phyloP scores from a whole-genome alignment of 192 early-diverging fungal species.

The Coemansia sp. region DNA sequence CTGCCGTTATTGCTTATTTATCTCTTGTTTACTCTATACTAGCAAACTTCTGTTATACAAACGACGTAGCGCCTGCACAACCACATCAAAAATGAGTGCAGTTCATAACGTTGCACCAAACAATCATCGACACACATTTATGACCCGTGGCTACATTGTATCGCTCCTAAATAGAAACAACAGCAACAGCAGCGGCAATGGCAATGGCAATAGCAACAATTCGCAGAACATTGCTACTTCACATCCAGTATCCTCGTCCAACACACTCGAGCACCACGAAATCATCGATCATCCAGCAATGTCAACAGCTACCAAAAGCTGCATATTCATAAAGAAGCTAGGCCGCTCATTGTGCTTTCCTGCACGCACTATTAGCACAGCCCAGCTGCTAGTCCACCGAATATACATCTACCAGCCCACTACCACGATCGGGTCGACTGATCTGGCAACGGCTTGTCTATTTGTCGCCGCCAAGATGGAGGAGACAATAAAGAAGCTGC shows the following conservation, averaged over 20 bases:
- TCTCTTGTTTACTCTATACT: too few relatives aligned
- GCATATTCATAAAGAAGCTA: slow-evolving; percentile 42
- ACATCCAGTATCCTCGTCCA: not conserved
- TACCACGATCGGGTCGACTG: slow-evolving; percentile 14
- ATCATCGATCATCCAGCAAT: slow-evolving; percentile 32
- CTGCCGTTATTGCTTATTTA: too few relatives aligned
- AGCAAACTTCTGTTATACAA: too few relatives aligned
- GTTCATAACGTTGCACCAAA: not conserved
- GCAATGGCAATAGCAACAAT: slow-evolving; percentile 2
- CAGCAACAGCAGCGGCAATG: slow-evolving; percentile 7
- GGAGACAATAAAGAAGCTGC: slow-evolving; percentile 80
- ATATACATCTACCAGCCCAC: slow-evolving; percentile 33
- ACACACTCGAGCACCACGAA: slow-evolving; percentile 18
- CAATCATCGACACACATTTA: slow-evolving; percentile 23
- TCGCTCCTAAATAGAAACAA: slow-evolving; percentile 19
- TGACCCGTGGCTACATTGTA: slow-evolving; percentile 32
- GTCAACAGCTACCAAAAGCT: slow-evolving; percentile 32
- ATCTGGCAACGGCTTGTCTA: slow-evolving; percentile 63
- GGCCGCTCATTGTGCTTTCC: slow-evolving; percentile 35
- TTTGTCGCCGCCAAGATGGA: slow-evolving; percentile 86
- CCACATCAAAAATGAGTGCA: not conserved
- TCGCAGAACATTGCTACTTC: not conserved
- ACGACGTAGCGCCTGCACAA: too few relatives aligned
- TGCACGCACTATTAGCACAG: slow-evolving; percentile 39
- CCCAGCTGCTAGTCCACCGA: slow-evolving; percentile 45